Conservation (phyloP, 345 rosid genomes). For the Lumnitzera racemosa region DNA sequence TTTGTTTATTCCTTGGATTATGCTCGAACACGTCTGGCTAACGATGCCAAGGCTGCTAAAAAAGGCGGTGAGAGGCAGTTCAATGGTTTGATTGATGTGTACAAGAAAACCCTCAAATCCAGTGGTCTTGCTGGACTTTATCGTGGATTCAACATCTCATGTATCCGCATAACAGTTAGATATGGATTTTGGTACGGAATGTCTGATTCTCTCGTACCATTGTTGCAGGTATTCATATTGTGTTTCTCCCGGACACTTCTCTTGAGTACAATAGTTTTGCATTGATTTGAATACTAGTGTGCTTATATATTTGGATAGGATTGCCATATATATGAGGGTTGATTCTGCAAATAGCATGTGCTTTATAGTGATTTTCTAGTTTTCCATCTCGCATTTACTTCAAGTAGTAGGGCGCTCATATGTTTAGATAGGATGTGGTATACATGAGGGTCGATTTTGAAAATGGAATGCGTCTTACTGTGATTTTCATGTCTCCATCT, state of each 20-base stretch:
- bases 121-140: slow-evolving; percentile 52
- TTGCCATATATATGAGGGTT: too few species aligned
- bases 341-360: too few species aligned
- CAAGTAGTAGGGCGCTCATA: background rate
- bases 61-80: slow-evolving; percentile 50
- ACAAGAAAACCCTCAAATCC: slow-evolving; percentile 36
- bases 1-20: slow-evolving; percentile 49
- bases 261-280: background rate
- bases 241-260: background rate
- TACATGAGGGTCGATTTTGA: too few species aligned
- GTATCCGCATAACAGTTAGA: slow-evolving; percentile 41
- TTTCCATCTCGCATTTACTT: background rate
- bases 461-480: too few species aligned
- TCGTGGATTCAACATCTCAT: slow-evolving; percentile 49
- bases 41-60: slow-evolving; percentile 42
- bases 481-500: too few species aligned
- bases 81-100: slow-evolving; percentile 45
- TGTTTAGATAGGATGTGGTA: too few species aligned
- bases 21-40: slow-evolving; percentile 46
- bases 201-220: slow-evolving; percentile 57
- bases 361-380: too few species aligned
- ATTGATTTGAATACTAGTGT: background rate
- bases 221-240: slow-evolving; percentile 30
- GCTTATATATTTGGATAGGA: too few species aligned
- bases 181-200: slow-evolving; percentile 51